Percentiles rank a stretch among this genome's conserved stretches.
Conservation (phyloP, 2,329 filamentous ascomycete genomes). For the Penicillium sp. region DNA sequence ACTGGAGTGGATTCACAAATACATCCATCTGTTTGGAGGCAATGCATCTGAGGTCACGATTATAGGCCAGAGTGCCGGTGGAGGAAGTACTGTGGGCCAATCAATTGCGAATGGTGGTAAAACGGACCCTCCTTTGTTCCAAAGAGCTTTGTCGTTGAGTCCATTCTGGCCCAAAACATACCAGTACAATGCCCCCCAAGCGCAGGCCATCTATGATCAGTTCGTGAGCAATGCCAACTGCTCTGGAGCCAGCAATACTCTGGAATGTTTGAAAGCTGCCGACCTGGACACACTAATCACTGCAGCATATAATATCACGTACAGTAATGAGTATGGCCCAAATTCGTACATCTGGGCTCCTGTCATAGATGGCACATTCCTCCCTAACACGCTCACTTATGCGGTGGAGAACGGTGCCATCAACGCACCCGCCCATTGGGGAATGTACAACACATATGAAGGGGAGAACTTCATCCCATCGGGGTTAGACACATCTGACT, state of each 20-base stretch:
- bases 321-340: constrained; percentile 51
- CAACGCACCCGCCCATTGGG: constrained; percentile 47
- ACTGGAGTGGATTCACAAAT: constrained; percentile 23
- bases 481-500: constrained; percentile 37
- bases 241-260: constrained; percentile 36
- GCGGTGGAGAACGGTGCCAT: constrained; percentile 37
- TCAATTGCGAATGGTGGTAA: constrained; percentile 46
- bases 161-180: constrained; percentile 61
- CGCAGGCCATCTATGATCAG: constrained; percentile 49
- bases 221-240: constrained; percentile 50
- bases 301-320: constrained; percentile 49
- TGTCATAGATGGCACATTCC: constrained; percentile 55
- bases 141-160: constrained; percentile 48
- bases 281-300: constrained; percentile 53
- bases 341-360: constrained; percentile 59
- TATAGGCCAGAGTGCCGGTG: constrained; percentile 26
- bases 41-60: constrained; percentile 23
- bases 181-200: constrained; percentile 47
- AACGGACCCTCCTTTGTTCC: constrained; percentile 45
- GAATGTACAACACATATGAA: constrained; percentile 62
- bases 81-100: constrained; percentile 11
- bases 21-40: constrained; percentile 27
- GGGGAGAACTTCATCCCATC: constrained; percentile 59
- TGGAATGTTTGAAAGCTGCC: constrained; percentile 53
- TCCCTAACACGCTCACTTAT: constrained; percentile 46